Percentiles rank a stretch among this genome's conserved stretches.
phyloP scores from a whole-genome alignment of 805 yeast species.

The Metschnikowia arizonensis region DNA sequence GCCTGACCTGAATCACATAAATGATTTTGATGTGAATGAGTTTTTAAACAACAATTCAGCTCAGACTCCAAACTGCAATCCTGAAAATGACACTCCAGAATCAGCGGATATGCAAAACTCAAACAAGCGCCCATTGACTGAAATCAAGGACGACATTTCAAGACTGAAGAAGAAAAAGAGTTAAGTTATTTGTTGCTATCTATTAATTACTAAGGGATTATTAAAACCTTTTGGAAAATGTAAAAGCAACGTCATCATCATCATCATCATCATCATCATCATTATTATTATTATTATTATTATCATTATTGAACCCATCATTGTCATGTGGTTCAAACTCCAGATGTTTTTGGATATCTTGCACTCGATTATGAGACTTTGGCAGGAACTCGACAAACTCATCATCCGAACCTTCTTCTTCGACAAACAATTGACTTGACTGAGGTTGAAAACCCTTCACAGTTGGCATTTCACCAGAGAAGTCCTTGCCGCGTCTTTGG shows the following conservation, averaged over 20 bases:
- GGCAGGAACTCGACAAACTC: neutral
- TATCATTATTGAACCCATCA: neutral
- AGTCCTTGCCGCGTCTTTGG: constrained; percentile 6
- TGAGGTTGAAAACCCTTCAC: constrained; percentile 18
- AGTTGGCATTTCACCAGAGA: constrained; percentile 14
- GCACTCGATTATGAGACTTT: neutral
- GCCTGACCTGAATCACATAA: constrained; percentile 13
- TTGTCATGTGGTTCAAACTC: neutral
- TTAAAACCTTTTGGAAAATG: constrained; percentile 12
- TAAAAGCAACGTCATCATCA: constrained; percentile 12
- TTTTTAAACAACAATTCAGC: constrained; percentile 20
- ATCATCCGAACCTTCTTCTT: constrained; percentile 6
- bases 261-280: constrained; percentile 9
- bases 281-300: neutral
- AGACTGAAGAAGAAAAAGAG: constrained; percentile 1
- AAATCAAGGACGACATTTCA: constrained; percentile 11
- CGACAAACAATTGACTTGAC: constrained; percentile 14
- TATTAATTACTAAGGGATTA: neutral
- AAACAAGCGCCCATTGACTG: constrained; percentile 11
- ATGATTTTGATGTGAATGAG: constrained; percentile 34
- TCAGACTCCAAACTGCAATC: constrained; percentile 2
- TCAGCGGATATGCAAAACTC: neutral
- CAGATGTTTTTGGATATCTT: neutral
- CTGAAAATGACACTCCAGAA: neutral
- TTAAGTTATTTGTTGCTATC: neutral